These are phyloP conservation scores for Corniculantispora saksenae DNA, from an alignment of 2,329 filamentous ascomycete species.

Conservation along the genomic window DNA sequence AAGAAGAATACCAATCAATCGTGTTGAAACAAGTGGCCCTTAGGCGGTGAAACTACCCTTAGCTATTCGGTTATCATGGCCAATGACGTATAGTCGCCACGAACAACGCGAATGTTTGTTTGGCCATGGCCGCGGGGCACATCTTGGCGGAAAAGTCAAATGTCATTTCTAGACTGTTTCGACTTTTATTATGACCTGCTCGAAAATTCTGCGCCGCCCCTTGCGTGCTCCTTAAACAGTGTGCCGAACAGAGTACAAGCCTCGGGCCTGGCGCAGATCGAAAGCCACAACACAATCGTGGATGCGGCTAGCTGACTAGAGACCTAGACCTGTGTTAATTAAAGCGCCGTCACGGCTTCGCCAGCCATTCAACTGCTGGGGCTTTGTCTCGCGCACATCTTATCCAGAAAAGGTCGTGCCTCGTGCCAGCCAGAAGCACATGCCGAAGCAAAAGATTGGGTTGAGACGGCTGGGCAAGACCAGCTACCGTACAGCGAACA, in stretches of 20 bases:
- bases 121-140: neutral
- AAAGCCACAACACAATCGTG: conserved; percentile 10
- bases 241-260: too few relatives aligned
- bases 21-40: neutral
- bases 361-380: neutral
- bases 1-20: too few relatives aligned
- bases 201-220: neutral
- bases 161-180: neutral
- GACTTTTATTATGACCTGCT: neutral
- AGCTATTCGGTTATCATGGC: neutral
- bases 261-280: conserved; percentile 8
- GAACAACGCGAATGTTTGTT: neutral
- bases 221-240: too few relatives aligned
- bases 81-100: too few relatives aligned
- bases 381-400: conserved; percentile 10
- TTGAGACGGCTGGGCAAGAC: neutral
- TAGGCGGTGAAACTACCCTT: neutral
- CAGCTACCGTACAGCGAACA: neutral
- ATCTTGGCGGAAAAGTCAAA: neutral
- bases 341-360: neutral
- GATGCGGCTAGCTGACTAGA: conserved; percentile 1
- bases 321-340: neutral
- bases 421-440: conserved; percentile 8
- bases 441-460: conserved; percentile 2
- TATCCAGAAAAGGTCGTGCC: conserved; percentile 5